Evolutionary conservation across 495 filamentous ascomycete genomes (phyloP), one percentile per base, ranked within the genome.

Genomic region (Polyplosphaeria fusca): DNA sequence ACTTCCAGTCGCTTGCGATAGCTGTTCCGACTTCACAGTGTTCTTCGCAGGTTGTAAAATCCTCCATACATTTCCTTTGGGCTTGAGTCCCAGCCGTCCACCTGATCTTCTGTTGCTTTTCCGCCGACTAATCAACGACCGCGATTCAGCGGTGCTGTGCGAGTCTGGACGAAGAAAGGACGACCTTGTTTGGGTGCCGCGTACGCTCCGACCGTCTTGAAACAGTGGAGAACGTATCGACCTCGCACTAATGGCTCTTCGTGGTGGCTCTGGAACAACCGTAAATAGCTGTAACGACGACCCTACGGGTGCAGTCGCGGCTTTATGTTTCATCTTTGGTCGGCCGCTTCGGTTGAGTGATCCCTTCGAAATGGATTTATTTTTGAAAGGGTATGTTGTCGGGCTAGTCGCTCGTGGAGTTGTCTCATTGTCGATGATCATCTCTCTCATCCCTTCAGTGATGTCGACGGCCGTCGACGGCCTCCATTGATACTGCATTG

Each of bases 181-280:
- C 1, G 47, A 19, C 18, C 22, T 38, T 19, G 19, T n/a, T 12
- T 7, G n/a, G n/a, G 22, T n/a, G 16, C 5, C 43, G 20, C 5
- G n/a, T 38, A 18, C 26, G 18, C 19, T 30, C 13, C 26, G 23
- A 24, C 18, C 37, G 12, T 7, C 19, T 3, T 9, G 16, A 5
- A 7, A 40, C 13, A 28, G 47, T 16, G 7, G 4, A 13, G 47
- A 39, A 23, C 54, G 19, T 3, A 25, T 27, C 48, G 43, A n/a
- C 27, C 57, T 47, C 16, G 57, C 57, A 23, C 57, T 60, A 22
- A 54, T 60, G 3, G 43, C 57, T 44, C 49, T 16, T 42, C 50
- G 16, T 20, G 38, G 49, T 4, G 50, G 57, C 24, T 52, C 16
- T 18, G 50, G 43, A 4, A 28, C 38, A 11, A 28, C 26, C 13